Conservation (phyloP, 805 yeast genomes). For the Ogataea nonfermentans region DNA sequence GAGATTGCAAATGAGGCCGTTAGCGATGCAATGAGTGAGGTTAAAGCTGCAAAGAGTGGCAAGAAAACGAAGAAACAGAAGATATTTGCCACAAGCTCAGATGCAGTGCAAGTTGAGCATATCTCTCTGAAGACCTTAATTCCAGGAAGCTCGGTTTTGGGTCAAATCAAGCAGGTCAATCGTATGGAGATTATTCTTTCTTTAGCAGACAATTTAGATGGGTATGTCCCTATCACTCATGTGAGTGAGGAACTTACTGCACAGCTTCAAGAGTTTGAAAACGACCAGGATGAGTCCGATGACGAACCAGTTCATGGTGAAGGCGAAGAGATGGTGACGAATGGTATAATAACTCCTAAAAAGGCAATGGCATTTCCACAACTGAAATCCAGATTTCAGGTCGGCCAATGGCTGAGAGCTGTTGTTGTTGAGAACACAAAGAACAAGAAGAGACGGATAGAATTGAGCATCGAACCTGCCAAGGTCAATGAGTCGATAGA, state of each 20-base stretch:
- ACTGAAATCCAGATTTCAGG: constrained; percentile 49
- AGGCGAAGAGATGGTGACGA: constrained; percentile 33
- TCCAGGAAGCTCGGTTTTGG: constrained; percentile 74
- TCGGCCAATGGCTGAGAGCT: constrained; percentile 89
- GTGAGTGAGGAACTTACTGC: constrained; percentile 62
- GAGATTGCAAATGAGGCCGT: constrained; percentile 92
- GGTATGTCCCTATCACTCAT: constrained; percentile 72
- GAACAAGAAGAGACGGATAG: constrained; percentile 53
- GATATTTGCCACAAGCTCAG: constrained; percentile 30
- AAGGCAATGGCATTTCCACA: constrained; percentile 50
- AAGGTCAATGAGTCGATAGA: constrained; percentile 59
- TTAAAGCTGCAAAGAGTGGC: constrained; percentile 20
- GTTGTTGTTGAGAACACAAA: constrained; percentile 53
- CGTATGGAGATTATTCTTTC: constrained; percentile 65
- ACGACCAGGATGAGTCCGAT: constrained; percentile 40
- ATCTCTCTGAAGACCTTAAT: constrained; percentile 59
- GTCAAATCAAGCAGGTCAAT: constrained; percentile 64
- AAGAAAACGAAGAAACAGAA: constrained; percentile 31
- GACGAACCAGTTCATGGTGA: constrained; percentile 34
- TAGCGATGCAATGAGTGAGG: constrained; percentile 74
- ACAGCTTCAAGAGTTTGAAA: constrained; percentile 56
- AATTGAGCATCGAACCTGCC: constrained; percentile 71
- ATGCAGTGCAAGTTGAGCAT: constrained; percentile 53
- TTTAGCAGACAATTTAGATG: constrained; percentile 77
- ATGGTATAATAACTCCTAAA: constrained; percentile 20